Conservation (phyloP, 768 basidiomycete species). For the Russula ochroleuca region DNA sequence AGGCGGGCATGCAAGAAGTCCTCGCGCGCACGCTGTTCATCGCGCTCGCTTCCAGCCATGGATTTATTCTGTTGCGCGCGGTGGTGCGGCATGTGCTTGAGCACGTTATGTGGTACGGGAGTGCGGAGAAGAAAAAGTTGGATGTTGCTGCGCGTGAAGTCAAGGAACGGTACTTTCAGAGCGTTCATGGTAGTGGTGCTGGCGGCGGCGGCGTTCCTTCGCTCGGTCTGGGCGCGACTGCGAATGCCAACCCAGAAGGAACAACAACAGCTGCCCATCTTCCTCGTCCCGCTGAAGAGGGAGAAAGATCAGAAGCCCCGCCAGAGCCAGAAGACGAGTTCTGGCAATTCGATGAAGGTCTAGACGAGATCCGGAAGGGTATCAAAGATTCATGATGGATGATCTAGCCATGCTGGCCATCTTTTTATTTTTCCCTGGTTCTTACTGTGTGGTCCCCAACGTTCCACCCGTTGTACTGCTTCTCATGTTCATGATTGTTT, state of each 20-base stretch:
- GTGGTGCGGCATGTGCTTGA: slow-evolving; percentile 66
- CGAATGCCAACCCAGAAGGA: neutral
- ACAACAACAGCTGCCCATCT: too few species aligned
- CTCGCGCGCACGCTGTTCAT: slow-evolving; percentile 40
- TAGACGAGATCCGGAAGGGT: slow-evolving; percentile 63
- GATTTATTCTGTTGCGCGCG: slow-evolving; percentile 64
- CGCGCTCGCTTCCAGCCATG: slow-evolving; percentile 82
- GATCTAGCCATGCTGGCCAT: neutral
- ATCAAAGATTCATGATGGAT: slow-evolving; percentile 46
- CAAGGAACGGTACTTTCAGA: slow-evolving; percentile 42
- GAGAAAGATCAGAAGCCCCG: neutral
- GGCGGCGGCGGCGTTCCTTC: slow-evolving; percentile 15
- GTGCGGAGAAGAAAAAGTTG: slow-evolving; percentile 56
- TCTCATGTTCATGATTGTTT: too few species aligned
- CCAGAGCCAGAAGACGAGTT: slow-evolving; percentile 37
- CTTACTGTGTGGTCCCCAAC: neutral
- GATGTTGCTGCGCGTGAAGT: slow-evolving; percentile 53
- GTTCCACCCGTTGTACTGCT: neutral
- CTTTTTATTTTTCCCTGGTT: neutral
- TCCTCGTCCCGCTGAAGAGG: neutral
- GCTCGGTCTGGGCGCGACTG: neutral
- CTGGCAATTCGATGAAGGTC: slow-evolving; percentile 70
- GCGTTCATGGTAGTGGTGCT: slow-evolving; percentile 29
- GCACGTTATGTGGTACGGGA: slow-evolving; percentile 71
- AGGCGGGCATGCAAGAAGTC: slow-evolving; percentile 18